Evolutionary conservation across 176 grass and related monocot species (phyloP).

Genomic region (Juncus inflexus): DNA sequence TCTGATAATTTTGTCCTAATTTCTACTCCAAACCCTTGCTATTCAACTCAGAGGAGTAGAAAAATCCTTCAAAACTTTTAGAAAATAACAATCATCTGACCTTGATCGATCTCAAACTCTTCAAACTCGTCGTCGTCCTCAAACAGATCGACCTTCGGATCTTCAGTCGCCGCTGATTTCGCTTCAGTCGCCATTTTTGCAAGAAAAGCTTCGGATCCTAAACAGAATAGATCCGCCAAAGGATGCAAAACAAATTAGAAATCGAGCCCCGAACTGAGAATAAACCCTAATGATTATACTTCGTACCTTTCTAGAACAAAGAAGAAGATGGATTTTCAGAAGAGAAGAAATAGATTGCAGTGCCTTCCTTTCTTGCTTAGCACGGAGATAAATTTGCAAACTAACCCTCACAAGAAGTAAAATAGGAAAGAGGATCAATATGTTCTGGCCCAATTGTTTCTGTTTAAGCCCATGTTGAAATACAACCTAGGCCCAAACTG

Average conservation of each 20-base stretch:
- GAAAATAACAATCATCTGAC: constrained; percentile 11
- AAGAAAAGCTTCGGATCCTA: neutral
- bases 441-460: no score
- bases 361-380: constrained; percentile 17
- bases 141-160: constrained; percentile 56
- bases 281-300: neutral
- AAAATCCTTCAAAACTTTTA: neutral
- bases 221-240: neutral
- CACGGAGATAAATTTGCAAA: constrained; percentile 5
- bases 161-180: constrained; percentile 39
- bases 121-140: constrained; percentile 74
- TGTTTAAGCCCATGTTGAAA: no score
- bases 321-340: neutral
- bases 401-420: no score
- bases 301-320: constrained; percentile 1
- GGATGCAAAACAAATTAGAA: neutral
- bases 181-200: constrained; percentile 44
- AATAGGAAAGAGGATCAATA: no score
- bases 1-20: neutral
- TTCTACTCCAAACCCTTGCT: constrained; percentile 13
- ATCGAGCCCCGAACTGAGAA: neutral
- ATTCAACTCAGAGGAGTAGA: constrained; percentile 14
- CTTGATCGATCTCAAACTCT: constrained; percentile 65
- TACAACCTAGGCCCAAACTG: no score
- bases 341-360: neutral